A percentile compares a stretch with the other conserved stretches of the same genome.
Conservation (phyloP, 495 filamentous ascomycete species). For the Durotheca rogersii region DNA sequence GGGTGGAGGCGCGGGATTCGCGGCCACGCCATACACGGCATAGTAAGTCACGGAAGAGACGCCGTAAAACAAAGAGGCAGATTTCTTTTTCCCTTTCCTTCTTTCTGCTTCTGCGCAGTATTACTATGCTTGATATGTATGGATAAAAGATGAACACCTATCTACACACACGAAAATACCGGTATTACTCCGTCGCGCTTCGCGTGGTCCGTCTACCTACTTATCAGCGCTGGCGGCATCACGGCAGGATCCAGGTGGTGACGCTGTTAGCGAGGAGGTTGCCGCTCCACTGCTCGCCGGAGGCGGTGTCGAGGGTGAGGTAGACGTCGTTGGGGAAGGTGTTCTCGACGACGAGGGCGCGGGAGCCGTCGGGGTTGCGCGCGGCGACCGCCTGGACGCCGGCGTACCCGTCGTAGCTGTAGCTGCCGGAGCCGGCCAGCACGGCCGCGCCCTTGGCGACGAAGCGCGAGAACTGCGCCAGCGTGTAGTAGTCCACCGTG, state of each 20-base stretch:
- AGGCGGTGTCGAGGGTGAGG: constrained; percentile 43
- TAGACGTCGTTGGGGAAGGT: constrained; percentile 52
- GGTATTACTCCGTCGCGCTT: no score
- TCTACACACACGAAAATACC: no score
- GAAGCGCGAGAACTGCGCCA: constrained; percentile 59
- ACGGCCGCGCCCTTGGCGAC: constrained; percentile 53
- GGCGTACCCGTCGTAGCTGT: constrained; percentile 43
- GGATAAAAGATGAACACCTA: constrained; percentile 6
- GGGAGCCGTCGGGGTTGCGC: constrained; percentile 53
- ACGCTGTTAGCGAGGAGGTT: constrained; percentile 49
- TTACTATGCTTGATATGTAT: background rate
- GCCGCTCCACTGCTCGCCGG: constrained; percentile 55
- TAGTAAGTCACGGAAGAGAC: no score
- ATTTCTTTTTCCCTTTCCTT: no score
- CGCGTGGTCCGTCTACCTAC: background rate
- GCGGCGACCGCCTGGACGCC: constrained; percentile 53
- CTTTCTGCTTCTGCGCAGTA: no score
- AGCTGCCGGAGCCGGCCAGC: constrained; percentile 49
- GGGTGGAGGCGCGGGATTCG: no score
- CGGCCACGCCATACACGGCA: no score
- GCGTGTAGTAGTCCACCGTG: constrained; percentile 56
- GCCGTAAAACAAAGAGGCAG: no score
- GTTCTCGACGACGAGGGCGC: constrained; percentile 56
- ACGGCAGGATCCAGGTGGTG: constrained; percentile 55
- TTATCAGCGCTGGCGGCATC: constrained; percentile 1